Evolutionary conservation across 257 asterid species (phyloP).

Genomic region (Cruciata laevipes): DNA sequence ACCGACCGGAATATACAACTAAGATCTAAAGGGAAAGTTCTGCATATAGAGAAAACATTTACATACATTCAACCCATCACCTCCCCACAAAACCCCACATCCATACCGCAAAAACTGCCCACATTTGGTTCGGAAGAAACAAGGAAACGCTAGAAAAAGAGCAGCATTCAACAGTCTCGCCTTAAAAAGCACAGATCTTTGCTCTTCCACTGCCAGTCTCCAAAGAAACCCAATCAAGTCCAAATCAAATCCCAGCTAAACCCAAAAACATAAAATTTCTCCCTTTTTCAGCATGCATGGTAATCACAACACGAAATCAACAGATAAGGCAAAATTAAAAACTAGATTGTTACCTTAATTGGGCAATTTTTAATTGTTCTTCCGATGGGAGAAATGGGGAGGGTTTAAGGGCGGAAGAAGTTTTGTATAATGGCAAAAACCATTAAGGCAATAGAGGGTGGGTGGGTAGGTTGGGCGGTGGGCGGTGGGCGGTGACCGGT

Average conservation of each 20-base stretch:
- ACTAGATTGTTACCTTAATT: neutral
- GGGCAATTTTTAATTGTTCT: too few species aligned
- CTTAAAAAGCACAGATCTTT: neutral
- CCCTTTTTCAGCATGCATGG: neutral
- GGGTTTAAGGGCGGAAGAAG: constrained; percentile 7
- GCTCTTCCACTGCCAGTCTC: neutral
- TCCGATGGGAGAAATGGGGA: neutral
- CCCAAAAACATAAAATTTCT: neutral
- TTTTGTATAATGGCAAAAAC: neutral
- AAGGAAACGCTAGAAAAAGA: neutral
- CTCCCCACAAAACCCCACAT: neutral
- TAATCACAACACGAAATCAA: neutral
- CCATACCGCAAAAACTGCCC: neutral
- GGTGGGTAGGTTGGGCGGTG: neutral
- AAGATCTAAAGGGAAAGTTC: too few species aligned
- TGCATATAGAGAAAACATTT: neutral
- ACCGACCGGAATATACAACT: too few species aligned
- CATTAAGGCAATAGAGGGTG: neutral
- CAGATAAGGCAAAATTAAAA: neutral
- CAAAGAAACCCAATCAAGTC: neutral
- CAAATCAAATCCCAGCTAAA: neutral
- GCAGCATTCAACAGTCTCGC: constrained; percentile 6
- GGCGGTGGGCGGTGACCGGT: too few species aligned
- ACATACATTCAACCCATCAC: neutral
- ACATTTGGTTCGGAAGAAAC: neutral